Evolutionary conservation across 805 yeast species (phyloP), one percentile per base, ranked within the genome.

Genomic region (Yamadazyma kitorensis): DNA sequence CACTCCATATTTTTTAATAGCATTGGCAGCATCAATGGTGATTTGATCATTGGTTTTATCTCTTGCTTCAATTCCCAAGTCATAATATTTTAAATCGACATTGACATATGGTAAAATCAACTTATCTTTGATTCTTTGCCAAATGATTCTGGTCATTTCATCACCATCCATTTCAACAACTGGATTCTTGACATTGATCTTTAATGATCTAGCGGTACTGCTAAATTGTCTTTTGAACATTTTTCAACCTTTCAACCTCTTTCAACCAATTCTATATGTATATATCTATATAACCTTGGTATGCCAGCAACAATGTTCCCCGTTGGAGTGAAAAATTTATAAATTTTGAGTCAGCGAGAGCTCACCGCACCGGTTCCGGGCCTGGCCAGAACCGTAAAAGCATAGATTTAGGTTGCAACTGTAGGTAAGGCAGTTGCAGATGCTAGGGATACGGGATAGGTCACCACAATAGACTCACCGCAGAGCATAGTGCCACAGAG

Each of bases 71-170:
- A 84, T 72, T 18, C 86, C 78, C 48, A 84, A 68, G 57, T 84
- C 93, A 57, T 80, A 84, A 59, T 83, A 83, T 50, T 82, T 80
- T 57, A 84, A 67, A 45, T 83, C 87, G 27, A 84, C 72, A 44
- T 84, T 84, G 44, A 84, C 59, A 55, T 76, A 82, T 6, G 91
- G 93, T 40, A 65, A 54, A 51, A 84, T 74, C 48, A 84, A 70
- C 54, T 78, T 74, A 40, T 72, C 74, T 58, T 82, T 82, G 63
- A 84, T 84, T 50, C 75, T 68, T 43, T 76, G 72, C 93, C 93
- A 84, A 57, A 84, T 84, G 53, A 84, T 82, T 58, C 91, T 70
- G 44, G 93, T 84, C 91, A 82, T 82, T 58, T 84, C 93, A 58
- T 84, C 93, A 50, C 93, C 93, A 52, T 83, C 89, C 54, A 84